Conservation (phyloP, 2,329 filamentous ascomycete genomes). For the Phaeophleospora eucalypticola region DNA sequence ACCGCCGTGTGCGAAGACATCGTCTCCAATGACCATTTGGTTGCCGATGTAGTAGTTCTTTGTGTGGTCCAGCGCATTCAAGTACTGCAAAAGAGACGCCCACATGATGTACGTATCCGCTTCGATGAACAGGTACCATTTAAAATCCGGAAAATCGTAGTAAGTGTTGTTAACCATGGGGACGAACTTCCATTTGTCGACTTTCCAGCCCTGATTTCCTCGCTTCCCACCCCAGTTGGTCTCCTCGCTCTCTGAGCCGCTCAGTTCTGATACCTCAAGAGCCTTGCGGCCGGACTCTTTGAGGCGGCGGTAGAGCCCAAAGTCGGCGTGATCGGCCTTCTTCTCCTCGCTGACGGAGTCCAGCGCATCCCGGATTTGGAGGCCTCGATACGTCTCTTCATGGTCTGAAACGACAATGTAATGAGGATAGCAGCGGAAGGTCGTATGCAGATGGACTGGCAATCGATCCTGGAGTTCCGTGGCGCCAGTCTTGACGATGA, state of each 20-base stretch:
- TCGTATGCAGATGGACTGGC: conserved; percentile 51
- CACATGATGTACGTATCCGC: conserved; percentile 56
- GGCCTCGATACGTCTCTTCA: conserved; percentile 48
- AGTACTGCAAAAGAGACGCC: conserved; percentile 50
- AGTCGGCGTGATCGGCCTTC: conserved; percentile 27
- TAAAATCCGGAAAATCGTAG: conserved; percentile 38
- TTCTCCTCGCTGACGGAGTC: conserved; percentile 25
- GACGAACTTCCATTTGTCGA: conserved; percentile 52
- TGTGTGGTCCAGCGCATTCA: conserved; percentile 47
- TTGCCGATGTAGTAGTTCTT: conserved; percentile 52
- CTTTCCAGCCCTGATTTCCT: conserved; percentile 28
- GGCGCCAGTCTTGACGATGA: conserved; percentile 57
- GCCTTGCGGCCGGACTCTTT: conserved; percentile 25
- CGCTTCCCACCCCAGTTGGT: conserved; percentile 11
- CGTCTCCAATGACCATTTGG: conserved; percentile 44
- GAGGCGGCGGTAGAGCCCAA: conserved; percentile 35
- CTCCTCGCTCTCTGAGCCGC: conserved; percentile 8
- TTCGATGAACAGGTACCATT: conserved; percentile 59
- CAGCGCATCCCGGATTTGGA: conserved; percentile 32
- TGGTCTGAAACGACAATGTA: conserved; percentile 58
- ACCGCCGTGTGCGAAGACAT: conserved; percentile 40
- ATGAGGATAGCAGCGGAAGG: conserved; percentile 52
- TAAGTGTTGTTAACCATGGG: conserved; percentile 33
- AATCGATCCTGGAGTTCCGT: conserved; percentile 54
- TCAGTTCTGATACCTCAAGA: conserved; percentile 14